A percentile compares a stretch with the other conserved stretches of the same genome.
Conservation (phyloP, 768 basidiomycete species). For the Tylopilus felleus region DNA sequence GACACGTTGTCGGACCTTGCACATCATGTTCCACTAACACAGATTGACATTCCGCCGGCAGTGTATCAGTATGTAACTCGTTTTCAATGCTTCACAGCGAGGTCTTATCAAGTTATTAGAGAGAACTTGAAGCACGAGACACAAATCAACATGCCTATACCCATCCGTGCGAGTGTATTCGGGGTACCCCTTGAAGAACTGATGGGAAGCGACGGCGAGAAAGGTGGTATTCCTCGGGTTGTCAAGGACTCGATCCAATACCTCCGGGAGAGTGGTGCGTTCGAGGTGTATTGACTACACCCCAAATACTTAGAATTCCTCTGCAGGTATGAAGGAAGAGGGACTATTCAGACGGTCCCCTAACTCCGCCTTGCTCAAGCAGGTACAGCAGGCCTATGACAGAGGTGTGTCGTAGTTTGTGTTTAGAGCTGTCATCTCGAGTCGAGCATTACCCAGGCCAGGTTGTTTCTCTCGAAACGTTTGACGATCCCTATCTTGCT, state of each 20-base stretch:
- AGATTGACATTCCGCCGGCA: slow-evolving; percentile 80
- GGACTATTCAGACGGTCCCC: slow-evolving; percentile 85
- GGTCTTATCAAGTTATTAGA: slow-evolving; percentile 36
- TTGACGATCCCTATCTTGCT: slow-evolving; percentile 74
- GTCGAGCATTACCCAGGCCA: slow-evolving; percentile 45
- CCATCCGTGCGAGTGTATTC: slow-evolving; percentile 62
- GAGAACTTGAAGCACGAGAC: slow-evolving; percentile 77
- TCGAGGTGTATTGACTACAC: background rate
- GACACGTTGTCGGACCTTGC: slow-evolving; percentile 77
- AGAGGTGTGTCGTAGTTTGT: slow-evolving; percentile 45
- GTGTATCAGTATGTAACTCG: slow-evolving; percentile 66
- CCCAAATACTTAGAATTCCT: background rate
- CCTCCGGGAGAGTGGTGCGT: slow-evolving; percentile 54
- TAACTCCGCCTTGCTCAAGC: slow-evolving; percentile 60
- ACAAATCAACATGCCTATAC: slow-evolving; percentile 63
- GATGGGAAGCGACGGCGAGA: slow-evolving; percentile 83
- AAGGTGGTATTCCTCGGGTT: slow-evolving; percentile 77
- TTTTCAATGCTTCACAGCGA: background rate
- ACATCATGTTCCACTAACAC: slow-evolving; percentile 73
- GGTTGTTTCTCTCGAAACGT: slow-evolving; percentile 73
- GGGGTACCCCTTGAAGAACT: slow-evolving; percentile 78
- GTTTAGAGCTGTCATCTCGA: background rate
- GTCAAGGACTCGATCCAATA: slow-evolving; percentile 73
- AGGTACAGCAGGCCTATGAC: slow-evolving; percentile 83
- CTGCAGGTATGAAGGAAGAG: slow-evolving; percentile 58